Percentiles rank a stretch among this genome's conserved stretches.
Evolutionary conservation across 2,329 filamentous ascomycete genomes (phyloP).

Genomic region (Ophidiomyces ophidiicola): DNA sequence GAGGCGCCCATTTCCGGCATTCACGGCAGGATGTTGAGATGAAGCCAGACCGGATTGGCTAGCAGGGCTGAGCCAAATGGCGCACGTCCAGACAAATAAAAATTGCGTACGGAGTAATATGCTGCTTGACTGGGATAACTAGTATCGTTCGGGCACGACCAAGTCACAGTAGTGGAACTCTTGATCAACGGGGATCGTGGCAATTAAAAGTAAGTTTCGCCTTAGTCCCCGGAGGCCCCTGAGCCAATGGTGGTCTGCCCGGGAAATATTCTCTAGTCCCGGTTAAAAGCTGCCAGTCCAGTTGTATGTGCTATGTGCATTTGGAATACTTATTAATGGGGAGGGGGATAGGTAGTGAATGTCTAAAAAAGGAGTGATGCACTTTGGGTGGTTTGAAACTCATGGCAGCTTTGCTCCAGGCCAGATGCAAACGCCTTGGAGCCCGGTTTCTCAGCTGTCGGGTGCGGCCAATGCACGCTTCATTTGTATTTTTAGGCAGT

Average conservation of each 20-base stretch:
- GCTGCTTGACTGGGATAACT: conserved; percentile 1
- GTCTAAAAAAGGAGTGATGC: background rate
- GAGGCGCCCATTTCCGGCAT: conserved; percentile 9
- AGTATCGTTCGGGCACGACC: conserved; percentile 8
- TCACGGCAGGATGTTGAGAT: conserved; percentile 1
- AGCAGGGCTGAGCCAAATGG: conserved; percentile 7
- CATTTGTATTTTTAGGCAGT: background rate
- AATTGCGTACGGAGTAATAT: too few species aligned
- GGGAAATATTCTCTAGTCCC: conserved; percentile 8
- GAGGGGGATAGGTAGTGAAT: too few species aligned
- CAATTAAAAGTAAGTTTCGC: conserved; percentile 7
- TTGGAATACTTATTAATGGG: background rate
- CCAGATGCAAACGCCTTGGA: conserved; percentile 4
- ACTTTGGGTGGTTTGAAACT: conserved; percentile 4
- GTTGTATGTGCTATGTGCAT: conserved; percentile 1
- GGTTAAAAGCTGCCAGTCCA: conserved; percentile 8
- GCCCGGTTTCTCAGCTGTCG: conserved; percentile 5
- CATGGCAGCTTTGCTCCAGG: conserved; percentile 1
- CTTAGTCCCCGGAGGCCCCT: background rate
- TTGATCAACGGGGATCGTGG: conserved; percentile 11
- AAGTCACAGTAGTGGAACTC: conserved; percentile 3
- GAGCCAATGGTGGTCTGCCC: conserved; percentile 5
- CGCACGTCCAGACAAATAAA: conserved; percentile 1
- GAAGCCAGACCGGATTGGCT: conserved; percentile 5
- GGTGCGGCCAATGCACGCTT: conserved; percentile 5